Percentiles rank a stretch among this genome's conserved stretches.
phyloP scores from a whole-genome alignment of 2,329 filamentous ascomycete genomes.

The Arthrobotrys entomopaga region DNA sequence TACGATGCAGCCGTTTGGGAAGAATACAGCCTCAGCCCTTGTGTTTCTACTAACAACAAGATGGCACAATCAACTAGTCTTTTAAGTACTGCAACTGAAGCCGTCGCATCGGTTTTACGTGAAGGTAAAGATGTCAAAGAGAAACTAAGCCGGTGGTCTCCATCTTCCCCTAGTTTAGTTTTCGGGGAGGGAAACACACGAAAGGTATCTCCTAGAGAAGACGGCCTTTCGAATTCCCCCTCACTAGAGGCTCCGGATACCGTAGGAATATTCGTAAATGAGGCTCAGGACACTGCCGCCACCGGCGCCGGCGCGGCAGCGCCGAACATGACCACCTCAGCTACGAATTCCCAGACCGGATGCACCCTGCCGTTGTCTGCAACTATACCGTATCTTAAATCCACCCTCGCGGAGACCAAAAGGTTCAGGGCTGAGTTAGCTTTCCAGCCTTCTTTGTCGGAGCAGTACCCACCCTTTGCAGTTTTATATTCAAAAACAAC shows the following conservation, averaged over 20 bases:
- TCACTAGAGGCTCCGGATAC: constrained; percentile 59
- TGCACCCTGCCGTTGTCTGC: constrained; percentile 68
- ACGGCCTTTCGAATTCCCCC: constrained; percentile 59
- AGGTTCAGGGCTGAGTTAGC: constrained; percentile 80
- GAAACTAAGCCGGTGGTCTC: constrained; percentile 45
- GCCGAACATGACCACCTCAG: constrained; percentile 44
- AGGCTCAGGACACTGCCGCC: constrained; percentile 55
- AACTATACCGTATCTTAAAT: constrained; percentile 75
- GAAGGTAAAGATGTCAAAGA: constrained; percentile 43
- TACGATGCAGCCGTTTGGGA: constrained; percentile 83
- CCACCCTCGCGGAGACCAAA: constrained; percentile 76
- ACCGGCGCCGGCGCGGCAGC: constrained; percentile 53
- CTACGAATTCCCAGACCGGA: constrained; percentile 21
- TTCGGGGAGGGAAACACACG: constrained; percentile 52
- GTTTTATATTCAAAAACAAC: constrained; percentile 87
- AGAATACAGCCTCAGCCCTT: constrained; percentile 80
- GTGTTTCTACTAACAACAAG: constrained; percentile 67
- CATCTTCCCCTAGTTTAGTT: constrained; percentile 27
- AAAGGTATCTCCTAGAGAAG: constrained; percentile 54
- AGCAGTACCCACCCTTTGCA: constrained; percentile 81
- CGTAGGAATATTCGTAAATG: constrained; percentile 58
- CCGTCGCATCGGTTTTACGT: constrained; percentile 35
- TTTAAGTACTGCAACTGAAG: constrained; percentile 43
- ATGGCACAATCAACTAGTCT: constrained; percentile 50
- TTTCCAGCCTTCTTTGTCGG: constrained; percentile 69